phyloP scores from a whole-genome alignment of 495 filamentous ascomycete species.

The Rhizodiscina lignyota region DNA sequence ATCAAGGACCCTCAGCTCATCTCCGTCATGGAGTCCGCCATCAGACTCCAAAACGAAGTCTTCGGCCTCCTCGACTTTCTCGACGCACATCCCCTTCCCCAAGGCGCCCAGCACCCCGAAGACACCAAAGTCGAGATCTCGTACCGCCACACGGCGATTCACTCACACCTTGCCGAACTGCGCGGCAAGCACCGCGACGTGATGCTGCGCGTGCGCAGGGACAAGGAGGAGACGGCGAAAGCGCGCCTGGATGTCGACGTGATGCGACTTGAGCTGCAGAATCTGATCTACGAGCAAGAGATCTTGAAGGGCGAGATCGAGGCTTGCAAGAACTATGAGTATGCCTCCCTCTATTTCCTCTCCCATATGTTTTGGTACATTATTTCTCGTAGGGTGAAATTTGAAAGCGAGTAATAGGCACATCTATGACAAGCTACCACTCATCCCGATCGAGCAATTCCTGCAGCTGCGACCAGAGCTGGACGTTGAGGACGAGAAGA shows the following conservation, averaged over 20 bases:
- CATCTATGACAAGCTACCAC: slow-evolving; percentile 67
- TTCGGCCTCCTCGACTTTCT: not conserved
- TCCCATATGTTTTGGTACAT: not conserved
- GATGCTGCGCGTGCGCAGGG: slow-evolving; percentile 63
- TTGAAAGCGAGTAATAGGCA: slow-evolving; percentile 39
- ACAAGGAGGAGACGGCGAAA: slow-evolving; percentile 73
- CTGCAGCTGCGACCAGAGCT: slow-evolving; percentile 62
- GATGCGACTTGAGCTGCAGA: slow-evolving; percentile 83
- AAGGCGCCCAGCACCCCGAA: slow-evolving; percentile 1
- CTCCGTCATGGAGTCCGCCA: too few species aligned
- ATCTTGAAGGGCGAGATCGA: slow-evolving; percentile 80
- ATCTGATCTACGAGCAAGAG: slow-evolving; percentile 89
- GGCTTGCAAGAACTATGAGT: slow-evolving; percentile 88
- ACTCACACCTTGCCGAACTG: slow-evolving; percentile 63
- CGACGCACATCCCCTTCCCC: not conserved
- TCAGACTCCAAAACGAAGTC: too few species aligned
- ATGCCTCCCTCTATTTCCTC: slow-evolving; percentile 20
- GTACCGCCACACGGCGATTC: slow-evolving; percentile 63
- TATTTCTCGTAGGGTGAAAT: not conserved
- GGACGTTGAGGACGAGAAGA: slow-evolving; percentile 48
- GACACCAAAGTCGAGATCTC: slow-evolving; percentile 32
- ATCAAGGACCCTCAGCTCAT: too few species aligned
- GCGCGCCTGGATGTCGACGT: slow-evolving; percentile 80
- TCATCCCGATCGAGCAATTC: slow-evolving; percentile 74
- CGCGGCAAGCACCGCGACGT: slow-evolving; percentile 71